Percentiles rank a stretch among this genome's conserved stretches.
These are phyloP conservation scores for Carex sylvatica DNA, from an alignment of 202 grass and related monocot species.

Conservation along the genomic window DNA sequence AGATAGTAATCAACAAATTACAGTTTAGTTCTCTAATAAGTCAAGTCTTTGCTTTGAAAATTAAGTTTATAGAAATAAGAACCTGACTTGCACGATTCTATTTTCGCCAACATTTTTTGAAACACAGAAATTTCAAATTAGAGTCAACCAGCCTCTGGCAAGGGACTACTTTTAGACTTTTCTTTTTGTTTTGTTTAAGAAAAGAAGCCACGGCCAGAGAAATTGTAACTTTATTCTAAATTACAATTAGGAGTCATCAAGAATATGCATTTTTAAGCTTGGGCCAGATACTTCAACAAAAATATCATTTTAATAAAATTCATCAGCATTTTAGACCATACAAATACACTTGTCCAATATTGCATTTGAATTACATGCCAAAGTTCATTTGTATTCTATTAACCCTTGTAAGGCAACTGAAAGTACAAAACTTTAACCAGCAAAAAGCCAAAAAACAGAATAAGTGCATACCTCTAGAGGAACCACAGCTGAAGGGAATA, in stretches of 20 bases:
- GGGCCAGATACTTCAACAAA: background rate
- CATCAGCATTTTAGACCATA: background rate
- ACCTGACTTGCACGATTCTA: too few relatives aligned
- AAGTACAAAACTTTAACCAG: background rate
- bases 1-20: too few relatives aligned
- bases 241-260: background rate
- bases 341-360: background rate
- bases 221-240: background rate
- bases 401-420: background rate
- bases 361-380: background rate
- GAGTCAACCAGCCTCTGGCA: too few relatives aligned
- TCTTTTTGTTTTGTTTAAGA: too few relatives aligned
- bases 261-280: background rate
- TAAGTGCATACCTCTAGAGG: conserved; percentile 32
- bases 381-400: background rate
- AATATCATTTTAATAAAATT: background rate
- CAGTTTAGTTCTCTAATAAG: too few relatives aligned
- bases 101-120: too few relatives aligned
- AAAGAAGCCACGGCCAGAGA: background rate
- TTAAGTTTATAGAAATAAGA: too few relatives aligned
- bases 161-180: too few relatives aligned
- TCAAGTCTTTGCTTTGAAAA: too few relatives aligned
- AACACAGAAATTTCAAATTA: too few relatives aligned
- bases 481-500: conserved; percentile 31
- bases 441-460: background rate